Conservation (phyloP, 2,329 filamentous ascomycete species). For the Clarireedia sp. region DNA sequence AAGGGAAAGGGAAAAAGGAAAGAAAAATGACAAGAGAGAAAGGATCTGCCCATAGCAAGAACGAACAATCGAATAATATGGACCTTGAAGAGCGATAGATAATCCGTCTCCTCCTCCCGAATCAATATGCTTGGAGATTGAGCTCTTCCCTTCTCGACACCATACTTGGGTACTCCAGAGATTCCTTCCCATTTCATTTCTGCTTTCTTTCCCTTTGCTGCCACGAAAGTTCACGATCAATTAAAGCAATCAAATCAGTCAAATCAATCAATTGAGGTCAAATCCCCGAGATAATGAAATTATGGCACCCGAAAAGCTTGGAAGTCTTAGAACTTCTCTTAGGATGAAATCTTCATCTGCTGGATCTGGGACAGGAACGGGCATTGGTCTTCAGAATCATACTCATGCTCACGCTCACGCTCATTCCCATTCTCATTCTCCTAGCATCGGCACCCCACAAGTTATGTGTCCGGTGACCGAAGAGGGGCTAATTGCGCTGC, state of each 20-base stretch:
- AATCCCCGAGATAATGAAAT: background rate
- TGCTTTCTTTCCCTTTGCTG: background rate
- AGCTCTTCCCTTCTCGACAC: background rate
- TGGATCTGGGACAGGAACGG: no score
- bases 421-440: background rate
- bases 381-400: no score
- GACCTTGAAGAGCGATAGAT: no score
- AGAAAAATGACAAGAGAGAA: background rate
- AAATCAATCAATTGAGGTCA: background rate
- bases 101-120: background rate
- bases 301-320: conserved; percentile 5
- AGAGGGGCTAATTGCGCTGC: conserved; percentile 40
- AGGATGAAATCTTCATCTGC: background rate
- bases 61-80: background rate
- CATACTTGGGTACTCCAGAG: background rate
- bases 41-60: background rate
- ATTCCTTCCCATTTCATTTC: background rate
- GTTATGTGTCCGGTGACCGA: conserved; percentile 11
- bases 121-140: background rate
- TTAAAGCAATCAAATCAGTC: background rate
- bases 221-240: background rate
- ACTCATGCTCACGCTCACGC: background rate
- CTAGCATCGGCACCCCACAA: background rate
- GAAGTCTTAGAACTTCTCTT: conserved; percentile 1
- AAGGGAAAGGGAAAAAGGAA: background rate